These are phyloP conservation scores for Suillus clintonianus DNA, from an alignment of 768 basidiomycete genomes.

Conservation along the genomic window DNA sequence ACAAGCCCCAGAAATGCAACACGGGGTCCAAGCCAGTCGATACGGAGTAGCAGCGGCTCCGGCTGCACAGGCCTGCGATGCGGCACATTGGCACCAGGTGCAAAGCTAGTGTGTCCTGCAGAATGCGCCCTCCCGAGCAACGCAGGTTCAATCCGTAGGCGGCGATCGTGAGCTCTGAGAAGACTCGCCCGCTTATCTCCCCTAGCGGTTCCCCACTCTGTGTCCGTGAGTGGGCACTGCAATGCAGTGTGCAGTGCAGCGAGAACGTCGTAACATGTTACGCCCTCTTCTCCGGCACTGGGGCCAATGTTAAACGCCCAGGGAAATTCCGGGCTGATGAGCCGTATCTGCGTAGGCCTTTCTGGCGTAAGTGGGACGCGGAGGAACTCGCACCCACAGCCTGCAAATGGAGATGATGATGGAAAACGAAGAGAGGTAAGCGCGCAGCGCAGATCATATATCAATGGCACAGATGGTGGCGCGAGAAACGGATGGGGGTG, in stretches of 20 bases:
- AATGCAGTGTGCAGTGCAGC: conserved; percentile 3
- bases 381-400: not conserved
- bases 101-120: too few species aligned
- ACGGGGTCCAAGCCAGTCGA: conserved; percentile 9
- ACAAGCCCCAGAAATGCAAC: conserved; percentile 3
- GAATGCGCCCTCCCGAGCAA: too few species aligned
- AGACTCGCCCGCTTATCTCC: not conserved
- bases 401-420: not conserved
- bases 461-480: not conserved
- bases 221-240: conserved; percentile 3
- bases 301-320: conserved; percentile 5
- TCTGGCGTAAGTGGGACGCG: not conserved
- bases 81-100: not conserved
- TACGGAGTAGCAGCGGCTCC: not conserved
- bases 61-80: not conserved
- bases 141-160: not conserved
- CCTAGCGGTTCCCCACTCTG: conserved; percentile 5
- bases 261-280: conserved; percentile 8
- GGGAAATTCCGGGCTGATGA: conserved; percentile 7
- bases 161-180: not conserved
- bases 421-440: not conserved
- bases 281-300: not conserved
- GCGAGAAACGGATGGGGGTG: not conserved
- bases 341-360: not conserved
- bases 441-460: conserved; percentile 5